Percentiles rank a stretch among this genome's conserved stretches.
phyloP scores from a whole-genome alignment of 2,329 filamentous ascomycete species.

The Chaetomium globosum region DNA sequence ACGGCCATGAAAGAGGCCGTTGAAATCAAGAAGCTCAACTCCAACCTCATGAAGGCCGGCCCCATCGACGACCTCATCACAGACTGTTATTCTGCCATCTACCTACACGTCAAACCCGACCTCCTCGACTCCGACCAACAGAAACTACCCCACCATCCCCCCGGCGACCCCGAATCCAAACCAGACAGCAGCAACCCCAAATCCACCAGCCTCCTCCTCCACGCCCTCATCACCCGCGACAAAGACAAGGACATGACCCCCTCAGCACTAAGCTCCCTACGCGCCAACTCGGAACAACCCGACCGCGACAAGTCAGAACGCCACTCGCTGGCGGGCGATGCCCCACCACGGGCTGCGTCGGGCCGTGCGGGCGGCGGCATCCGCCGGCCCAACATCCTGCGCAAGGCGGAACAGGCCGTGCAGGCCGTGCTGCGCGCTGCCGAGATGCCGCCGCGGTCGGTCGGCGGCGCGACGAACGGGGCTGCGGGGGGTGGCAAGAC shows the following conservation, averaged over 20 bases:
- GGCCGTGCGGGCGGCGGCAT: slow-evolving; percentile 41
- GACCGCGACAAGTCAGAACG: slow-evolving; percentile 41
- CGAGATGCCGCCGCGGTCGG: slow-evolving; percentile 53
- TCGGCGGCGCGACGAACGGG: slow-evolving; percentile 24
- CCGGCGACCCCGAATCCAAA: neutral
- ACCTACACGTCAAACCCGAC: slow-evolving; percentile 64
- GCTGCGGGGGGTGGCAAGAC: slow-evolving; percentile 32
- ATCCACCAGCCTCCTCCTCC: slow-evolving; percentile 30
- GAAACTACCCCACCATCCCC: neutral
- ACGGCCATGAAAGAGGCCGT: slow-evolving; percentile 61
- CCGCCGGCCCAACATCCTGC: slow-evolving; percentile 60
- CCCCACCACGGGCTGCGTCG: slow-evolving; percentile 40
- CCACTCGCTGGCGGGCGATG: slow-evolving; percentile 42
- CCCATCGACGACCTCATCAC: slow-evolving; percentile 91
- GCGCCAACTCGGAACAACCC: slow-evolving; percentile 41
- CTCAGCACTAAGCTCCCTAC: slow-evolving; percentile 31
- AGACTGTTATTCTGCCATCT: slow-evolving; percentile 82
- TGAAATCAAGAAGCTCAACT: slow-evolving; percentile 73
- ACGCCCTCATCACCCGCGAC: slow-evolving; percentile 34
- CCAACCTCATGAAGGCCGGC: slow-evolving; percentile 79
- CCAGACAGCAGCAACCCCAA: slow-evolving; percentile 37
- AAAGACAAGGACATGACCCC: slow-evolving; percentile 16
- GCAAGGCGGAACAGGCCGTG: slow-evolving; percentile 65
- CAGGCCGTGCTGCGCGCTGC: slow-evolving; percentile 53
- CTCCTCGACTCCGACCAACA: slow-evolving; percentile 54